phyloP scores from a whole-genome alignment of 2,329 filamentous ascomycete genomes.

The Thielaviopsis musarum region DNA sequence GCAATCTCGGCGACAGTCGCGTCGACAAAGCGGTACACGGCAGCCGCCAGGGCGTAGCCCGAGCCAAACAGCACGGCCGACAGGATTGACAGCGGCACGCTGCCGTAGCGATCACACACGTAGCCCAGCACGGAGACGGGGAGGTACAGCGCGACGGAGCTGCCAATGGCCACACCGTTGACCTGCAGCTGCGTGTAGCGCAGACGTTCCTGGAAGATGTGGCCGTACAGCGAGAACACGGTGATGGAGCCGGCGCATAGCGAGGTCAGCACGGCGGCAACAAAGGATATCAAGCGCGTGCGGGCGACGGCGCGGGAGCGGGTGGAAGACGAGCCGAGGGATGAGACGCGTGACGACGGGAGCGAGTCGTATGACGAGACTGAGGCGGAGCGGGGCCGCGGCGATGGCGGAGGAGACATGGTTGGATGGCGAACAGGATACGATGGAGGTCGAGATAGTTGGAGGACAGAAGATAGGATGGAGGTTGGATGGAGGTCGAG shows the following conservation, averaged over 20 bases:
- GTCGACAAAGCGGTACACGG: constrained; percentile 44
- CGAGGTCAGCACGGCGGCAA: constrained; percentile 36
- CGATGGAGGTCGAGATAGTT: not conserved
- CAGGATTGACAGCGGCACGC: constrained; percentile 56
- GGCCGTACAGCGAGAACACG: constrained; percentile 86
- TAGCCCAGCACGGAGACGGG: constrained; percentile 84
- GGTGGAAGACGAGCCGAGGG: not conserved
- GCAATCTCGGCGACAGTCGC: constrained; percentile 16
- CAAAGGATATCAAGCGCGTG: constrained; percentile 25
- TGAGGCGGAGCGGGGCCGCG: constrained; percentile 1
- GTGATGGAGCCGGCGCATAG: constrained; percentile 84
- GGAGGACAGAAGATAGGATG: too few species aligned
- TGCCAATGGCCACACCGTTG: constrained; percentile 74
- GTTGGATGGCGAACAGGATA: too few species aligned
- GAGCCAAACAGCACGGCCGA: constrained; percentile 58
- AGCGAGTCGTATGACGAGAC: not conserved
- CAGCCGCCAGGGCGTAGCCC: constrained; percentile 73
- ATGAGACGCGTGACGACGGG: not conserved
- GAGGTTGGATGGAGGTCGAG: not conserved
- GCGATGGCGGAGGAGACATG: not conserved
- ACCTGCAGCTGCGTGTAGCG: constrained; percentile 85
- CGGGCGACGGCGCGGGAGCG: not conserved
- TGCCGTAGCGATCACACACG: constrained; percentile 76
- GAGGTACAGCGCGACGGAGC: constrained; percentile 77
- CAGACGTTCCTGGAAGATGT: constrained; percentile 70